Percentiles rank a stretch among this genome's conserved stretches.
These are phyloP conservation scores for Plasmodium relictum DNA, from an alignment of 169 alveolate species.

Conservation along the genomic window DNA sequence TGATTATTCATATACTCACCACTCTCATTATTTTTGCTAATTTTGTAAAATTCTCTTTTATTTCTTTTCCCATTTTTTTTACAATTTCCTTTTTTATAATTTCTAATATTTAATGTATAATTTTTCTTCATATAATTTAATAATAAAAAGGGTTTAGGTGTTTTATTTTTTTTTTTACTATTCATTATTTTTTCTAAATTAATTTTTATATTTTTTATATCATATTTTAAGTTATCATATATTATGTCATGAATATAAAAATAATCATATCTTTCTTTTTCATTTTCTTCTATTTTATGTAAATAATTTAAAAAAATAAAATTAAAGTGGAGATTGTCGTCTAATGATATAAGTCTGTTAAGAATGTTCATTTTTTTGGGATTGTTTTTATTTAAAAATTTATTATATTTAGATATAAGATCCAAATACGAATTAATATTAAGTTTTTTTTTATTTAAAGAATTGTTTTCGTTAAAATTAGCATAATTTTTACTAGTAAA, in stretches of 20 bases:
- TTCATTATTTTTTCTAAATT: slow-evolving; percentile 29
- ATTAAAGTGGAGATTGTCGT: slow-evolving; percentile 26
- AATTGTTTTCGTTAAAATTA: background rate
- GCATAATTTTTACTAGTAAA: background rate
- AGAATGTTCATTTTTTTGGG: slow-evolving; percentile 13
- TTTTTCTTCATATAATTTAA: slow-evolving; percentile 48
- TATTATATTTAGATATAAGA: slow-evolving; percentile 19
- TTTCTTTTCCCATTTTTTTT: slow-evolving; percentile 8
- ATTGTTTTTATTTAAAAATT: slow-evolving; percentile 22
- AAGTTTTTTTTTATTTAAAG: background rate
- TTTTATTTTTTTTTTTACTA: slow-evolving; percentile 15
- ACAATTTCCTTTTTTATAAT: slow-evolving; percentile 15
- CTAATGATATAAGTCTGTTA: slow-evolving; percentile 9
- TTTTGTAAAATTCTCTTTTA: background rate
- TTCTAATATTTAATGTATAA: slow-evolving; percentile 30
- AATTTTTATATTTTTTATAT: slow-evolving; percentile 19
- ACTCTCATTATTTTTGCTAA: background rate
- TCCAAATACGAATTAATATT: background rate
- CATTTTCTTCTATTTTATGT: slow-evolving; percentile 1
- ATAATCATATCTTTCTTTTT: slow-evolving; percentile 43
- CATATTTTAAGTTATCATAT: slow-evolving; percentile 38
- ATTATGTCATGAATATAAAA: slow-evolving; percentile 29
- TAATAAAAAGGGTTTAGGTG: background rate
- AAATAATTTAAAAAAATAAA: slow-evolving; percentile 7
- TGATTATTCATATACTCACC: background rate